phyloP scores from a whole-genome alignment of 768 basidiomycete genomes.

The Auricularia cornea region DNA sequence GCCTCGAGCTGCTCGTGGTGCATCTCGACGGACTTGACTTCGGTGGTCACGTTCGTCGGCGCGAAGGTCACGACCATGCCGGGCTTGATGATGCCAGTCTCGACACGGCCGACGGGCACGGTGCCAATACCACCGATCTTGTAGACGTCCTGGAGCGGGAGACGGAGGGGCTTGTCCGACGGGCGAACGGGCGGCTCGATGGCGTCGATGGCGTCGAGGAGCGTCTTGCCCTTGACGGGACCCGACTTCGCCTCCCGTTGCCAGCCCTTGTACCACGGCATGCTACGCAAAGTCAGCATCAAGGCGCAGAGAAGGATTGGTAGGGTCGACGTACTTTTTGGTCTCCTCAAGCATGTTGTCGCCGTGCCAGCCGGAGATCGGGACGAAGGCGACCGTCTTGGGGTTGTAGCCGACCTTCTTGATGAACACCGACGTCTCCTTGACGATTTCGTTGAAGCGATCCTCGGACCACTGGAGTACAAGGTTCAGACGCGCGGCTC shows the following conservation, averaged over 20 bases:
- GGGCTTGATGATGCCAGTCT: constrained; percentile 99
- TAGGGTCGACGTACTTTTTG: constrained; percentile 53
- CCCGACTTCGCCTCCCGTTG: constrained; percentile 91
- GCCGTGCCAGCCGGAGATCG: constrained; percentile 99
- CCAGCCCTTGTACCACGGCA: constrained; percentile 99
- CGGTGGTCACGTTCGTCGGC: constrained; percentile 96
- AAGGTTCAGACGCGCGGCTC: not conserved
- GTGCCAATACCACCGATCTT: constrained; percentile 99
- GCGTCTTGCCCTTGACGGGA: constrained; percentile 94
- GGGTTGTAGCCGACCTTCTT: constrained; percentile 99
- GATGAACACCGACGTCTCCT: constrained; percentile 96
- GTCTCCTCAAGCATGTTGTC: constrained; percentile 99
- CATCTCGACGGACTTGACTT: constrained; percentile 99
- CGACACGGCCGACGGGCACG: constrained; percentile 99
- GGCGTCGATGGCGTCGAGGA: constrained; percentile 98
- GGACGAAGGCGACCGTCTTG: constrained; percentile 95
- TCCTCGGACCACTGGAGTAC: constrained; percentile 86
- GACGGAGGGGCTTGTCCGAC: constrained; percentile 99
- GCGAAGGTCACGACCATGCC: constrained; percentile 99
- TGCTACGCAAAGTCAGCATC: constrained; percentile 41
- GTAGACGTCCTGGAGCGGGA: constrained; percentile 99
- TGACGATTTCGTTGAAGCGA: constrained; percentile 99
- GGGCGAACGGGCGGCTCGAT: constrained; percentile 97
- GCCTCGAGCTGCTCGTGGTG: constrained; percentile 95
- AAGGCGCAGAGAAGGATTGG: not conserved